phyloP scores from a whole-genome alignment of 2,329 filamentous ascomycete species.

The Claviceps sp. region DNA sequence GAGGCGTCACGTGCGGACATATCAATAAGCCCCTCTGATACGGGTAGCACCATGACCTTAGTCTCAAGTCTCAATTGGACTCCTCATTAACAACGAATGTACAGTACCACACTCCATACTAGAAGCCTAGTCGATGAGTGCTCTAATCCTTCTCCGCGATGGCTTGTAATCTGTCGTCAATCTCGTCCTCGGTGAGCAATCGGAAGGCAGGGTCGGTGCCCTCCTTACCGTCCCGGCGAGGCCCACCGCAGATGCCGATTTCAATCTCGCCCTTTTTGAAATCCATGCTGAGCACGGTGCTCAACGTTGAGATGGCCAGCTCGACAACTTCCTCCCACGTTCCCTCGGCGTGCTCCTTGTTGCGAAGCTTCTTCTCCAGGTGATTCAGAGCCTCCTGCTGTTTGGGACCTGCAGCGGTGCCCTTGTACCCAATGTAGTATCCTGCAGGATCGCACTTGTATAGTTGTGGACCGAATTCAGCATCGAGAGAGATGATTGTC shows the following conservation, averaged over 20 bases:
- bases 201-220: slow-evolving; percentile 70
- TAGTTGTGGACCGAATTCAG: slow-evolving; percentile 82
- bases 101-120: neutral
- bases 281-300: slow-evolving; percentile 93
- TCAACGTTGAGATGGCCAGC: slow-evolving; percentile 86
- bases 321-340: slow-evolving; percentile 97
- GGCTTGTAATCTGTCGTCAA: slow-evolving; percentile 93
- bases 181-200: slow-evolving; percentile 89
- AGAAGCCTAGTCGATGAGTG: neutral
- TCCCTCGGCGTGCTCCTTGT: slow-evolving; percentile 88
- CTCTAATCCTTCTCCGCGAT: slow-evolving; percentile 95
- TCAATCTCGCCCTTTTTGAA: slow-evolving; percentile 99
- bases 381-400: slow-evolving; percentile 98
- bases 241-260: slow-evolving; percentile 91
- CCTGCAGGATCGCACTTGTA: slow-evolving; percentile 98
- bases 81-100: slow-evolving; percentile 1
- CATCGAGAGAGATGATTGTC: slow-evolving; percentile 87
- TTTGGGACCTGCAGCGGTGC: slow-evolving; percentile 91
- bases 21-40: neutral
- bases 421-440: slow-evolving; percentile 98
- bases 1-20: neutral
- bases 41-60: neutral
- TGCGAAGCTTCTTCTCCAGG: slow-evolving; percentile 98
- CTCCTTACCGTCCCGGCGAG: slow-evolving; percentile 67
- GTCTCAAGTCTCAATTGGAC: neutral